Evolutionary conservation across 768 basidiomycete species (phyloP).

Genomic region (Clathrus columnatus): DNA sequence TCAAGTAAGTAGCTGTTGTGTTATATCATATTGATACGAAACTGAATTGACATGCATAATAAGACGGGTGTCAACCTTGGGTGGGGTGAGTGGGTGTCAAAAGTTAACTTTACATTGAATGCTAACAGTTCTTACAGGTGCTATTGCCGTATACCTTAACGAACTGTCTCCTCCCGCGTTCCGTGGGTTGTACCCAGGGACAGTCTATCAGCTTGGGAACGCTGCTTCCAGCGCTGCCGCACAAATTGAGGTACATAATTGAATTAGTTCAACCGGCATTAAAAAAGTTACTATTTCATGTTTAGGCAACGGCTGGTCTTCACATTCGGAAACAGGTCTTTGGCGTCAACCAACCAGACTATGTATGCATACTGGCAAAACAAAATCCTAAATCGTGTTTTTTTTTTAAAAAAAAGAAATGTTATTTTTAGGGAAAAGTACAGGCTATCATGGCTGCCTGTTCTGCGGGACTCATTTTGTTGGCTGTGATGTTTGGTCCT

Average conservation of each 20-base stretch:
- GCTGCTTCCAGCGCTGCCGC: conserved; percentile 13
- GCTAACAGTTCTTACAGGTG: not conserved
- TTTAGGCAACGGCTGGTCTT: conserved; percentile 2
- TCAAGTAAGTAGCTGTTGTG: conserved; percentile 70
- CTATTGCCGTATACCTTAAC: conserved; percentile 66
- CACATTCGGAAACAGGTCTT: not conserved
- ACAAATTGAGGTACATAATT: not conserved
- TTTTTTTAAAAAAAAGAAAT: not conserved
- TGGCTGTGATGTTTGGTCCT: not conserved
- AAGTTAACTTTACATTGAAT: conserved; percentile 6
- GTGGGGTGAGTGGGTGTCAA: not conserved
- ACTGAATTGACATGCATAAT: too few relatives aligned
- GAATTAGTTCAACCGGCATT: not conserved
- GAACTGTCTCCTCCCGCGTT: conserved; percentile 86
- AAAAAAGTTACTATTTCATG: not conserved
- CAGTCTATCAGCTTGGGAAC: conserved; percentile 79
- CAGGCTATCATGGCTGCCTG: conserved; percentile 4
- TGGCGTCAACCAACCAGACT: conserved; percentile 1
- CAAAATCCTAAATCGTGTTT: too few relatives aligned
- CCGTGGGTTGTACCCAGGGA: conserved; percentile 79
- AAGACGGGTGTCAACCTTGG: conserved; percentile 2
- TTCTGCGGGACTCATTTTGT: not conserved
- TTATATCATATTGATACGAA: conserved; percentile 31
- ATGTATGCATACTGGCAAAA: too few relatives aligned
- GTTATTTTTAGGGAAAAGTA: not conserved